Conservation (phyloP, 495 filamentous ascomycete species). For the Neurospora hispaniola region DNA sequence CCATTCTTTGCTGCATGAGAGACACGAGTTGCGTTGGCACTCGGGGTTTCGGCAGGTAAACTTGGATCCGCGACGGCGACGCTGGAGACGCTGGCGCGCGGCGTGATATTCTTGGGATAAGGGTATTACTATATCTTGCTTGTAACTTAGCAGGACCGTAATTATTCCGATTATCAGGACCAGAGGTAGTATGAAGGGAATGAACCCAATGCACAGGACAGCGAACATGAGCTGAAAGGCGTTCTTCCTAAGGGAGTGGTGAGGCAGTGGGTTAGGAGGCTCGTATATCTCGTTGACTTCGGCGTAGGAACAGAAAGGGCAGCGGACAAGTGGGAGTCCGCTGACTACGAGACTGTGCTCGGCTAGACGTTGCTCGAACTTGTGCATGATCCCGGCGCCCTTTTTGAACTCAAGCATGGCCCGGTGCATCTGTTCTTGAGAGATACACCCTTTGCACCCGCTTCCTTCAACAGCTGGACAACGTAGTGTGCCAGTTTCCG, state of each 20-base stretch:
- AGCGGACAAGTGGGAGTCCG: slow-evolving; percentile 64
- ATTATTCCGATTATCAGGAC: slow-evolving; percentile 23
- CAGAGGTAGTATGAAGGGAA: slow-evolving; percentile 41
- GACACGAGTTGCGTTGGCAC: slow-evolving; percentile 63
- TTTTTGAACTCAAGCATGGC: slow-evolving; percentile 58
- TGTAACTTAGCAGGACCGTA: slow-evolving; percentile 28
- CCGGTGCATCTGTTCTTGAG: slow-evolving; percentile 52
- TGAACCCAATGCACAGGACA: slow-evolving; percentile 28
- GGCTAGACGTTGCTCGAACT: slow-evolving; percentile 66
- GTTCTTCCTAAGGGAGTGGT: neutral
- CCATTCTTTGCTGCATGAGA: slow-evolving; percentile 58
- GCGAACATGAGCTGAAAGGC: slow-evolving; percentile 36
- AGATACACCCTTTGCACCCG: slow-evolving; percentile 66
- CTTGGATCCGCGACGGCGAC: slow-evolving; percentile 53
- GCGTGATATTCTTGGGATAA: slow-evolving; percentile 33
- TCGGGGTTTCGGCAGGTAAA: slow-evolving; percentile 61
- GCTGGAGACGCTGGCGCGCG: slow-evolving; percentile 49
- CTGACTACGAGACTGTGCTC: slow-evolving; percentile 62
- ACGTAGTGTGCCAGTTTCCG: slow-evolving; percentile 56
- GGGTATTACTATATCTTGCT: slow-evolving; percentile 22
- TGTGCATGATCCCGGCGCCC: slow-evolving; percentile 56
- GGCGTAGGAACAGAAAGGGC: slow-evolving; percentile 85
- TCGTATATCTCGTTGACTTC: slow-evolving; percentile 75
- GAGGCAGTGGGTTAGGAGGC: slow-evolving; percentile 25
- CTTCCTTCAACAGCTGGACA: slow-evolving; percentile 63